A percentile compares a stretch with the other conserved stretches of the same genome.
phyloP scores from a whole-genome alignment of 768 basidiomycete species.

The Gautieria morchelliformis region DNA sequence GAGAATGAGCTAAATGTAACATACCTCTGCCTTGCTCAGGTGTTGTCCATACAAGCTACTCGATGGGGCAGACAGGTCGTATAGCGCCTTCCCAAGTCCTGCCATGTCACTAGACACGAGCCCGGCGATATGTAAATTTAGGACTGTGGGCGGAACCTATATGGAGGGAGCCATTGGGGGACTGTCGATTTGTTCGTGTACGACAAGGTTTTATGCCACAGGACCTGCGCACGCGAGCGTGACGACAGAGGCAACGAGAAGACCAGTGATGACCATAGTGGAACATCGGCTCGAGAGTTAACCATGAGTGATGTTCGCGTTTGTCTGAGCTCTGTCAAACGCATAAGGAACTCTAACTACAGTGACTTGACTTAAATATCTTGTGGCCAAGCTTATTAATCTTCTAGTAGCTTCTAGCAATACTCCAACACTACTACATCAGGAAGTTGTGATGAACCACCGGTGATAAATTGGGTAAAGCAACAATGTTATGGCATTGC shows the following conservation, averaged over 20 bases:
- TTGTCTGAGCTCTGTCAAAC: too few relatives aligned
- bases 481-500: too few relatives aligned
- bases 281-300: too few relatives aligned
- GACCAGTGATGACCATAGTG: neutral
- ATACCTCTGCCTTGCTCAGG: slow-evolving; percentile 24
- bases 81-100: slow-evolving; percentile 27
- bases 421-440: too few relatives aligned
- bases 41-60: slow-evolving; percentile 25
- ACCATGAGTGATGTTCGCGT: too few relatives aligned
- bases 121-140: slow-evolving; percentile 29
- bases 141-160: slow-evolving; percentile 14
- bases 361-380: too few relatives aligned
- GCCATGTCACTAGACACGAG: slow-evolving; percentile 25
- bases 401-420: too few relatives aligned
- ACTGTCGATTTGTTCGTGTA: slow-evolving; percentile 16
- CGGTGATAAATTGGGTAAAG: too few relatives aligned
- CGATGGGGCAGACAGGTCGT: slow-evolving; percentile 27
- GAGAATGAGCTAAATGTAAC: neutral
- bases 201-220: slow-evolving; percentile 11
- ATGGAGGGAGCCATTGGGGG: slow-evolving; percentile 20
- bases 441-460: too few relatives aligned
- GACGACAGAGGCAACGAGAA: slow-evolving; percentile 1
- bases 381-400: too few relatives aligned
- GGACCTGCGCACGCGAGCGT: slow-evolving; percentile 4
- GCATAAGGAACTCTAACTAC: too few relatives aligned